Base-by-base conservation (phyloP, 768 basidiomycete genomes). In the Pleurotus tuoliensis region DNA sequence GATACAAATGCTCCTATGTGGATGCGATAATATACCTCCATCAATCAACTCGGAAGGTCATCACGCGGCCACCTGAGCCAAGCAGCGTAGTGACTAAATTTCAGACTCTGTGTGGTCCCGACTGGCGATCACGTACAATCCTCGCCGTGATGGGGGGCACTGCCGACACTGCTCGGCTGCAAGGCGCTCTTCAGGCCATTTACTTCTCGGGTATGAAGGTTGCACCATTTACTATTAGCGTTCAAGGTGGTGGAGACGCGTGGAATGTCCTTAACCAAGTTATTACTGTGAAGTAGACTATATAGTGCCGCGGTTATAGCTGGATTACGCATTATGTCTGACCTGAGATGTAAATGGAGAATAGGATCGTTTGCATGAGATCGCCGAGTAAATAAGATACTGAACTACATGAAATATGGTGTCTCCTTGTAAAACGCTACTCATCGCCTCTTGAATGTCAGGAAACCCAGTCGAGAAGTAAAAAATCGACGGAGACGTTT, bases 401-500 rank as follows among this genome's bases (percentile, higher is more conserved):
- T 30, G 30, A 30, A 30, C 30, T 30, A 30, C 30, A 30, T 30
- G 30, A 11, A 30, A 30, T 30, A 30, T 30, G 30, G 30, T 9
- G 30, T 30, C 27, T 30, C 30, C 30, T 9, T 30, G 30, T 30
- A 30, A 30, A 30, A 8, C 30, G 30, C 30, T 30, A 30, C 30
- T 11, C 20, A 30, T 34, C 30, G 30, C 30, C 3, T 34, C 30
- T 11, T 34, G 30, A 34, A 34, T 34, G 8, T 34, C 1, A 9
- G 30, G 30, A 34, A 34, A 11, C 52, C 57, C 18, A 58, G 37
- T 9, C 44, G 52, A 5, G 22, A 47, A n/a, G 40, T 16, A 15
- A 58, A 30, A 13, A 58, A 38, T 20, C 52, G 57, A 22, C 38
- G 43, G 16, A 58, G 20, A 6, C 57, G 57, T 37, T 47, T 58